Percentiles rank a stretch among this genome's conserved stretches.
Evolutionary conservation across 352 stramenopile species (phyloP).

Genomic region (Nothophytophthora sp.): DNA sequence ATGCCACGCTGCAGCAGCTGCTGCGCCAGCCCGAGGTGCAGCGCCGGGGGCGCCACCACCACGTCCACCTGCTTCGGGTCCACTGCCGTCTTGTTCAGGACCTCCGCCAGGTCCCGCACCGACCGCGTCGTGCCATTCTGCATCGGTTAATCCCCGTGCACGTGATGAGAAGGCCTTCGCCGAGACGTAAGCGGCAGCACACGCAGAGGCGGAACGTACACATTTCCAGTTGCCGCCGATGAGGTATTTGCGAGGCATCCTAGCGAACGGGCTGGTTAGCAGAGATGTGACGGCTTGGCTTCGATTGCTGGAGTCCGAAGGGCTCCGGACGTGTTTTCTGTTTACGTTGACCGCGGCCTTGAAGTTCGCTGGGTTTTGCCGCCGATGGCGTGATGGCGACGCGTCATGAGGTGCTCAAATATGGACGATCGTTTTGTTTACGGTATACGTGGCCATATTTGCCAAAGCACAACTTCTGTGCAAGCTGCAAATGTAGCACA

Average conservation of each 20-base stretch:
- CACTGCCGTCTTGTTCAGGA: conserved; percentile 79
- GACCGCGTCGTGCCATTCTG: conserved; percentile 81
- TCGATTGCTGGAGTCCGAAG: neutral
- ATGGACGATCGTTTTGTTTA: too few species aligned
- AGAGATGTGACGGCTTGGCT: neutral
- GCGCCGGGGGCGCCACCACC: conserved; percentile 72
- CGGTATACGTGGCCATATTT: too few species aligned
- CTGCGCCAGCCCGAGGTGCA: conserved; percentile 66
- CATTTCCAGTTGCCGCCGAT: conserved; percentile 96
- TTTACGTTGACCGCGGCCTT: neutral
- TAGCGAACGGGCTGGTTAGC: neutral
- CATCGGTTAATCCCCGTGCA: neutral
- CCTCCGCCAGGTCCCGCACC: conserved; percentile 83
- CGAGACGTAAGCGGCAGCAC: neutral
- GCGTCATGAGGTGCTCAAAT: too few species aligned
- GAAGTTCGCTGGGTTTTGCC: neutral
- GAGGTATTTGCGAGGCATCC: conserved; percentile 79
- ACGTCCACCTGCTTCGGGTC: conserved; percentile 72
- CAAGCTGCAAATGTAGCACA: neutral
- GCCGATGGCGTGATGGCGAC: too few species aligned
- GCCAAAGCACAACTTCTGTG: too few species aligned
- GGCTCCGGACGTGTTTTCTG: neutral
- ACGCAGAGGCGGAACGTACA: conserved; percentile 52
- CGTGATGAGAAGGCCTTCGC: neutral
- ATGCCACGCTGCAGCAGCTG: conserved; percentile 60